A percentile compares a stretch with the other conserved stretches of the same genome.
Evolutionary conservation across 495 filamentous ascomycete genomes (phyloP).

Genomic region (Penicillium chermesinum): DNA sequence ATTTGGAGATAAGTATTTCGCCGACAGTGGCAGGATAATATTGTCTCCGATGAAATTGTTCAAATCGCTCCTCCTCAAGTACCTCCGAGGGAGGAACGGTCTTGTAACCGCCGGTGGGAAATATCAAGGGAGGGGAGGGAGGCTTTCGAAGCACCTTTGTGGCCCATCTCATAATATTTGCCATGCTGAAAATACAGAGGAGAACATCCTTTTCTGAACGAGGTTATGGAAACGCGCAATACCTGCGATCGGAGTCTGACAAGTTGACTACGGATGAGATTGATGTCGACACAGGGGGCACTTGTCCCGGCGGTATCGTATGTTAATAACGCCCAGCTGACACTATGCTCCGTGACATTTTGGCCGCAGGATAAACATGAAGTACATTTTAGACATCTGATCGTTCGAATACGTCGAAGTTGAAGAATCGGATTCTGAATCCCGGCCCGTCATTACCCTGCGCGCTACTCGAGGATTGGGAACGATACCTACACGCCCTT

Average conservation of each 20-base stretch:
- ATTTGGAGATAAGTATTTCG: conserved; percentile 43
- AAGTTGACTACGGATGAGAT: no score
- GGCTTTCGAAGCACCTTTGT: conserved; percentile 6
- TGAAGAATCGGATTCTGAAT: background rate
- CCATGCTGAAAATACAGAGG: no score
- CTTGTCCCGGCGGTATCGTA: no score
- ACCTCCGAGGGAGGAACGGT: conserved; percentile 14
- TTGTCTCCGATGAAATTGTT: conserved; percentile 34
- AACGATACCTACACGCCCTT: background rate
- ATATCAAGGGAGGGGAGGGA: conserved; percentile 14
- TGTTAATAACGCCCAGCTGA: no score
- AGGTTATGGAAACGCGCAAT: no score
- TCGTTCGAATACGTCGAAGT: no score
- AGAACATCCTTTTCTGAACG: no score
- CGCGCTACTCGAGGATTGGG: background rate
- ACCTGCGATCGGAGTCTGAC: no score
- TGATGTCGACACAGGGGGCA: no score
- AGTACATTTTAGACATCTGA: no score
- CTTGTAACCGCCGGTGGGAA: conserved; percentile 21
- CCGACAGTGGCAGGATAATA: conserved; percentile 52
- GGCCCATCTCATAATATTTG: conserved; percentile 3
- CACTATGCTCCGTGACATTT: no score
- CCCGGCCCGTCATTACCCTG: background rate
- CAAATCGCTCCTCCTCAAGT: conserved; percentile 45
- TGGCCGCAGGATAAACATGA: no score